These are phyloP conservation scores for Wickerhamiella pararugosa DNA, from an alignment of 1,139 yeast genomes.

Conservation along the genomic window DNA sequence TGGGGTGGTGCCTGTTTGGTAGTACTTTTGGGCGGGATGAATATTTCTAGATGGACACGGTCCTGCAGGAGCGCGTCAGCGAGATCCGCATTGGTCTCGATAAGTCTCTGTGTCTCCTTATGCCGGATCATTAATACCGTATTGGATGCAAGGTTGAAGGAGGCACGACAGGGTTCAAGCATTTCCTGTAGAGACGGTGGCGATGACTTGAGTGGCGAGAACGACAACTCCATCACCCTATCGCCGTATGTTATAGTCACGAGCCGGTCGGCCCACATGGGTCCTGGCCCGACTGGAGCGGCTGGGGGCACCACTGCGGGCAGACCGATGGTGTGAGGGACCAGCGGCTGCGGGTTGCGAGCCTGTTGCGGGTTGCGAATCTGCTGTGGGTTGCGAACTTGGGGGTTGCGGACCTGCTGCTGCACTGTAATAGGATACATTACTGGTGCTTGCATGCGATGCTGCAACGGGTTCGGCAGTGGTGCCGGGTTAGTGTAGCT, in stretches of 20 bases:
- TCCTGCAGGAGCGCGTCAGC: constrained; percentile 21
- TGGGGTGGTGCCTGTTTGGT: no score
- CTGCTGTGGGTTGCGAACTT: no score
- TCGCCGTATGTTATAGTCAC: constrained; percentile 33
- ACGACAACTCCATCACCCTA: constrained; percentile 39
- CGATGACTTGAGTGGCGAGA: constrained; percentile 42
- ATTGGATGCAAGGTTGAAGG: constrained; percentile 38
- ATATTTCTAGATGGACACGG: constrained; percentile 14
- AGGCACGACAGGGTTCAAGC: constrained; percentile 52
- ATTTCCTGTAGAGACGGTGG: constrained; percentile 58
- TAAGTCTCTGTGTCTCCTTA: constrained; percentile 14
- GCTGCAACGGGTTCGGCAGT: no score
- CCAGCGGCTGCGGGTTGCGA: no score
- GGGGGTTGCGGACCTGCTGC: no score
- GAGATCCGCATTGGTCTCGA: constrained; percentile 22
- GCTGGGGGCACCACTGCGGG: no score
- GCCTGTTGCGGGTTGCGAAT: no score
- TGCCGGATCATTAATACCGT: constrained; percentile 25
- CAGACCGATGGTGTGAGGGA: no score
- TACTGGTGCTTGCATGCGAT: no score
- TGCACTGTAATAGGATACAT: no score
- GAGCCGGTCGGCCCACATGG: constrained; percentile 19
- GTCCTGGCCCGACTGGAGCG: no score
- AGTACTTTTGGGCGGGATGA: constrained; percentile 13
- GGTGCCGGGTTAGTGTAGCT: no score